Conservation (phyloP, 441 rosid genomes). For the Populus hybrid region DNA sequence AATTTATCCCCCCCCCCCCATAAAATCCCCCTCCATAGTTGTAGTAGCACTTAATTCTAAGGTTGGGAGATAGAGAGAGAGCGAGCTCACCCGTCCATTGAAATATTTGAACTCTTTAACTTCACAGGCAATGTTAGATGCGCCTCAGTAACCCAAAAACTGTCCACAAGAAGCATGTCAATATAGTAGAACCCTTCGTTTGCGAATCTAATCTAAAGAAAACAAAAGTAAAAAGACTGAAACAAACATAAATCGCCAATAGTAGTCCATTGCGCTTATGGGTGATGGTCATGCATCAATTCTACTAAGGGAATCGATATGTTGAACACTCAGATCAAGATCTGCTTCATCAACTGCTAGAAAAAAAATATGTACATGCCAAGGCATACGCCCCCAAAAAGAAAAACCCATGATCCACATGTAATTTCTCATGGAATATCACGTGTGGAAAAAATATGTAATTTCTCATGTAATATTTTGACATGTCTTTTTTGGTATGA, state of each 20-base stretch:
- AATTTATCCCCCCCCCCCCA: neutral
- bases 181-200: neutral
- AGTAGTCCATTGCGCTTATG: neutral
- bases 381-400: too few relatives aligned
- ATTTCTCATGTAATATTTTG: neutral
- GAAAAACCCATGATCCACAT: neutral
- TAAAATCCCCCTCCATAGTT: neutral
- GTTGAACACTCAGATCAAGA: neutral
- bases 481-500: neutral
- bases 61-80: neutral
- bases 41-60: neutral
- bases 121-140: neutral
- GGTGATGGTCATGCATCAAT: neutral
- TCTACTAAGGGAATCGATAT: neutral
- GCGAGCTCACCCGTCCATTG: neutral
- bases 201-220: neutral
- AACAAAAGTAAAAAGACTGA: neutral
- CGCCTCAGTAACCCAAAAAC: constrained; percentile 3
- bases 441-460: neutral
- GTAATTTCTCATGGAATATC: neutral
- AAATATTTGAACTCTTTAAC: neutral
- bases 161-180: neutral
- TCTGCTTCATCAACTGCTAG: neutral
- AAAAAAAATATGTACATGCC: neutral
- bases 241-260: neutral